These are phyloP conservation scores for Diaporthe velutina DNA, from an alignment of 2,329 filamentous ascomycete genomes.

Conservation along the genomic window DNA sequence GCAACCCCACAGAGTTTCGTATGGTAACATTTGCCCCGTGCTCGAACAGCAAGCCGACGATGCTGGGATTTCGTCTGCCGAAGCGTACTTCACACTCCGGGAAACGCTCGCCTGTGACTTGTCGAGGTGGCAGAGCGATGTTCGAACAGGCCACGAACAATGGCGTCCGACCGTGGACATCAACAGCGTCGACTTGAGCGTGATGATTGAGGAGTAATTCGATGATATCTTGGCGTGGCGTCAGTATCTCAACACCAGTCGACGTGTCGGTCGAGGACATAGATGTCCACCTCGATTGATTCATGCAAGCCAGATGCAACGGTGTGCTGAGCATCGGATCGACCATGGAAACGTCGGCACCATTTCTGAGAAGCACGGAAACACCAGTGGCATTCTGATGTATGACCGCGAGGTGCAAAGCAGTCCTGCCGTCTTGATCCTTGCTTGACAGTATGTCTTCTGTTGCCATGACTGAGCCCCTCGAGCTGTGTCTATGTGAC, in stretches of 20 bases:
- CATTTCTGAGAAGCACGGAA: not conserved
- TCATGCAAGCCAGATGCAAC: conserved; percentile 4
- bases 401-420: not conserved
- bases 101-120: no score
- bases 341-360: not conserved
- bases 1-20: not conserved
- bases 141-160: not conserved
- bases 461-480: not conserved
- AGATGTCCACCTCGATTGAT: not conserved
- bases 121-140: not conserved
- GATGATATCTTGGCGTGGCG: not conserved
- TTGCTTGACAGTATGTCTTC: not conserved
- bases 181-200: not conserved
- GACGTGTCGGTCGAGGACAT: not conserved
- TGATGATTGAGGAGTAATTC: not conserved
- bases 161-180: not conserved
- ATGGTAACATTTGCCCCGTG: not conserved
- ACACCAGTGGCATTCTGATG: not conserved
- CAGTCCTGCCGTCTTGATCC: not conserved
- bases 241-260: not conserved
- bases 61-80: not conserved
- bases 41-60: not conserved
- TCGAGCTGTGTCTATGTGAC: not conserved
- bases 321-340: not conserved
- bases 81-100: rapidly evolving